Conservation (phyloP, 768 basidiomycete species). For the Phylloporus sp. region DNA sequence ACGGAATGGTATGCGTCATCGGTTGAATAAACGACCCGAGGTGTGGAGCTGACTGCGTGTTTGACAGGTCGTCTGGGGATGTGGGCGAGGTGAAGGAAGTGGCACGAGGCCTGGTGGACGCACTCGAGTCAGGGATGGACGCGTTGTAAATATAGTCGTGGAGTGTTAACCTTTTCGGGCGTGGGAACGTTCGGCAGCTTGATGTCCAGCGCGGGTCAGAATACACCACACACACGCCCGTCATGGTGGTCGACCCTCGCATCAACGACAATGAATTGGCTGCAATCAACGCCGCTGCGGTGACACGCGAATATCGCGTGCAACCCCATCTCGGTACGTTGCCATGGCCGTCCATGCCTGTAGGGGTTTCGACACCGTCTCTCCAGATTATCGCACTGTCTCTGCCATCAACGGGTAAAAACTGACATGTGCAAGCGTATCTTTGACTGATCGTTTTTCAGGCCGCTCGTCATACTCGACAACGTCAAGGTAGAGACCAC, state of each 20-base stretch:
- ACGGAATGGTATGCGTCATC: constrained; percentile 66
- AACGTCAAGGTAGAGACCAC: constrained; percentile 81
- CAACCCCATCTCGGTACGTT: constrained; percentile 78
- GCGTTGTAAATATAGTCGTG: constrained; percentile 16
- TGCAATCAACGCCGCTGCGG: constrained; percentile 81
- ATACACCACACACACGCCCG: constrained; percentile 9
- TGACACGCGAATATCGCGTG: constrained; percentile 82
- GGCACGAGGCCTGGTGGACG: constrained; percentile 37
- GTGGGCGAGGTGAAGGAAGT: constrained; percentile 35
- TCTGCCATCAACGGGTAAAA: constrained; percentile 95
- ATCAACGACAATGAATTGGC: constrained; percentile 70
- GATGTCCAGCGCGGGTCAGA: constrained; percentile 8
- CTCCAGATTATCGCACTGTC: constrained; percentile 91
- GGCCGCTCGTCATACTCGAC: constrained; percentile 93
- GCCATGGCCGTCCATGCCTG: constrained; percentile 1
- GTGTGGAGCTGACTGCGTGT: constrained; percentile 27
- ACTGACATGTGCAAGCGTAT: not conserved
- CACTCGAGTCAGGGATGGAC: constrained; percentile 32
- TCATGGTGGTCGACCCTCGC: constrained; percentile 48
- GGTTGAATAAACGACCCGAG: constrained; percentile 6
- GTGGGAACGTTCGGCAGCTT: constrained; percentile 21
- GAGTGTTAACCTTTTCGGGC: constrained; percentile 6
- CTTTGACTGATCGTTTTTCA: constrained; percentile 29
- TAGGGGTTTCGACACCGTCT: constrained; percentile 8
- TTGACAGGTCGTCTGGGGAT: constrained; percentile 46